These are phyloP conservation scores for Corchorus olitorius DNA, from an alignment of 345 rosid genomes.

Conservation along the genomic window DNA sequence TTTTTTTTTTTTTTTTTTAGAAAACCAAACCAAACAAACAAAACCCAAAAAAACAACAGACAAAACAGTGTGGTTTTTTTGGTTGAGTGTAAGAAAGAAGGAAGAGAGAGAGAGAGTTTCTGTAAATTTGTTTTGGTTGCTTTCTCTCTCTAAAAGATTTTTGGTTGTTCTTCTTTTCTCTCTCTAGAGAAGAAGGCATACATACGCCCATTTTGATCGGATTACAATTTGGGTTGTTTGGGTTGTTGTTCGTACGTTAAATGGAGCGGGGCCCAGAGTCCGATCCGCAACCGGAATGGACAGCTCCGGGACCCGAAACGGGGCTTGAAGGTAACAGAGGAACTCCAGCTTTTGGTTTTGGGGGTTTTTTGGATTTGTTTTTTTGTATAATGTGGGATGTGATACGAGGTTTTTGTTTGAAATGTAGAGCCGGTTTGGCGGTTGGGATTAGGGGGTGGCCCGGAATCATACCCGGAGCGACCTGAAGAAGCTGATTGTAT, in stretches of 20 bases:
- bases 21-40: background rate
- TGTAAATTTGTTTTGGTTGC: background rate
- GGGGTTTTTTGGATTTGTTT: background rate
- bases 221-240: slow-evolving; percentile 12
- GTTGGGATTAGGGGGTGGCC: slow-evolving; percentile 53
- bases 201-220: slow-evolving; percentile 55
- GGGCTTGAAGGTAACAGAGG: slow-evolving; percentile 62
- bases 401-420: slow-evolving; percentile 24
- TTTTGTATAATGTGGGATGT: slow-evolving; percentile 27
- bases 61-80: slow-evolving; percentile 14
- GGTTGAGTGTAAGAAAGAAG: slow-evolving; percentile 33
- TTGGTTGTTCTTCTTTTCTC: background rate
- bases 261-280: slow-evolving; percentile 74
- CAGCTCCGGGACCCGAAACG: slow-evolving; percentile 55
- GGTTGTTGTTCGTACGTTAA: slow-evolving; percentile 24
- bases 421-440: slow-evolving; percentile 75
- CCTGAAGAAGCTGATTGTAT: slow-evolving; percentile 78
- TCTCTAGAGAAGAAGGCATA: slow-evolving; percentile 10
- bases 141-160: background rate
- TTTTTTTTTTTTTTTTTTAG: too few relatives aligned
- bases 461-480: slow-evolving; percentile 75
- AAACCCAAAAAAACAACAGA: slow-evolving; percentile 8
- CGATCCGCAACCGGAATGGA: slow-evolving; percentile 77
- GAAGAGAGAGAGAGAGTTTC: slow-evolving; percentile 18
- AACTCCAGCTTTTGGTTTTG: slow-evolving; percentile 27